Evolutionary conservation across 192 early-diverging fungal species (phyloP).

Genomic region (Coemansia sp.): DNA sequence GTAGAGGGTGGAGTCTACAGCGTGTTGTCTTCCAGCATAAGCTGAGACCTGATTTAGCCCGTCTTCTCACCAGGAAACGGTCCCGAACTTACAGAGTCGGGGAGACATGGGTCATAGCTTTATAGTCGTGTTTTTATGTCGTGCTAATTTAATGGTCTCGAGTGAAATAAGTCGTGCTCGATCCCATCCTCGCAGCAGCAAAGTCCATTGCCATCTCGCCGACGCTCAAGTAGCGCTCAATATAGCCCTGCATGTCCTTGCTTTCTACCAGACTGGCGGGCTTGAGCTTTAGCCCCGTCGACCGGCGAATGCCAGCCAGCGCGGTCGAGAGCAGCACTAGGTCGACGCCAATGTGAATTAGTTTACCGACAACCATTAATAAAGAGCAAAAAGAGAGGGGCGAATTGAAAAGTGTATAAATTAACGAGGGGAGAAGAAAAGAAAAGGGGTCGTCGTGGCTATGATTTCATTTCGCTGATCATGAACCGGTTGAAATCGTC

Average conservation of each 20-base stretch:
- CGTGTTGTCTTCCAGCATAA: too few relatives aligned
- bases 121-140: too few relatives aligned
- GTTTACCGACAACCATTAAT: constrained; percentile 29
- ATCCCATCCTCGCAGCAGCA: constrained; percentile 20
- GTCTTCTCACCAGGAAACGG: too few relatives aligned
- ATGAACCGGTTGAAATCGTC: constrained; percentile 64
- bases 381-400: neutral
- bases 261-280: constrained; percentile 28
- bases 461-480: constrained; percentile 53
- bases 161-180: constrained; percentile 23
- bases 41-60: too few relatives aligned
- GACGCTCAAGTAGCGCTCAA: constrained; percentile 28
- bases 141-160: neutral
- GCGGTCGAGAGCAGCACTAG: constrained; percentile 40
- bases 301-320: constrained; percentile 41
- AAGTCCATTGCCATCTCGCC: constrained; percentile 36
- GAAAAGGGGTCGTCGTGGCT: neutral
- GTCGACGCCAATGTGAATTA: constrained; percentile 41
- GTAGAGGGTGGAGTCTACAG: too few relatives aligned
- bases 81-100: too few relatives aligned
- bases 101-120: too few relatives aligned
- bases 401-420: neutral
- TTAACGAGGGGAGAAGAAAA: neutral
- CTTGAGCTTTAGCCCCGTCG: constrained; percentile 34
- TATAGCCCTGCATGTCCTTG: constrained; percentile 31